phyloP scores from a whole-genome alignment of 2,329 filamentous ascomycete species.

The Emydomyces testavorans region DNA sequence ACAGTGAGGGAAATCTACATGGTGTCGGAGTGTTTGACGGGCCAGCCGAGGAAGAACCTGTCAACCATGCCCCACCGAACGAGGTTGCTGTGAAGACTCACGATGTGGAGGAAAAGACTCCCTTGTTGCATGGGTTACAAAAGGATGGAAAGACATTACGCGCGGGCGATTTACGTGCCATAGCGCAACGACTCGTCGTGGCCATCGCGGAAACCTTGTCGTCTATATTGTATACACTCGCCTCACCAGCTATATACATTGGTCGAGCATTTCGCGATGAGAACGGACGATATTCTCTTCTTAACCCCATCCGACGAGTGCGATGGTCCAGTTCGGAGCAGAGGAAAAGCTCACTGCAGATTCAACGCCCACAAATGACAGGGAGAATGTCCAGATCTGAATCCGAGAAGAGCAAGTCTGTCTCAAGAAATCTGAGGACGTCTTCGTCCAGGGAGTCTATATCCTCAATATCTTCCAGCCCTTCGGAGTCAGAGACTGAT shows the following conservation, averaged over 20 bases:
- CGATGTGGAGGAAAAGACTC: slow-evolving; percentile 53
- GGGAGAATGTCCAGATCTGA: slow-evolving; percentile 19
- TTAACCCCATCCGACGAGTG: slow-evolving; percentile 11
- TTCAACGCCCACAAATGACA: slow-evolving; percentile 18
- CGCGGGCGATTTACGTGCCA: slow-evolving; percentile 35
- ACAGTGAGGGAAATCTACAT: slow-evolving; percentile 33
- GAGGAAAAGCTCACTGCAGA: slow-evolving; percentile 8
- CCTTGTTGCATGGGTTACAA: slow-evolving; percentile 44
- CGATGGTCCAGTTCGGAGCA: slow-evolving; percentile 17
- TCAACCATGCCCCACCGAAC: slow-evolving; percentile 31
- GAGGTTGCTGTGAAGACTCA: slow-evolving; percentile 28
- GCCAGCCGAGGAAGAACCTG: slow-evolving; percentile 20
- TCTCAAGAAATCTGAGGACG: slow-evolving; percentile 24
- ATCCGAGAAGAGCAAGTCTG: slow-evolving; percentile 19
- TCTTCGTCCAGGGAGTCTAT: slow-evolving; percentile 26
- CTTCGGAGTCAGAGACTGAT: slow-evolving; percentile 46
- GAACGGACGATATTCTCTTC: slow-evolving; percentile 51
- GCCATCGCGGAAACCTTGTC: slow-evolving; percentile 64
- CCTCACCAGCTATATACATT: slow-evolving; percentile 69
- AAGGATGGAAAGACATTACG: slow-evolving; percentile 28
- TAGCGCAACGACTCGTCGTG: slow-evolving; percentile 59
- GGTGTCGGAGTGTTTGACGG: slow-evolving; percentile 22
- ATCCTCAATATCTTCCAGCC: slow-evolving; percentile 40
- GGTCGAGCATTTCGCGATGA: slow-evolving; percentile 75
- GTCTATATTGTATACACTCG: slow-evolving; percentile 65